Base-by-base conservation (phyloP, 768 basidiomycete genomes). In the Russula sp. region DNA sequence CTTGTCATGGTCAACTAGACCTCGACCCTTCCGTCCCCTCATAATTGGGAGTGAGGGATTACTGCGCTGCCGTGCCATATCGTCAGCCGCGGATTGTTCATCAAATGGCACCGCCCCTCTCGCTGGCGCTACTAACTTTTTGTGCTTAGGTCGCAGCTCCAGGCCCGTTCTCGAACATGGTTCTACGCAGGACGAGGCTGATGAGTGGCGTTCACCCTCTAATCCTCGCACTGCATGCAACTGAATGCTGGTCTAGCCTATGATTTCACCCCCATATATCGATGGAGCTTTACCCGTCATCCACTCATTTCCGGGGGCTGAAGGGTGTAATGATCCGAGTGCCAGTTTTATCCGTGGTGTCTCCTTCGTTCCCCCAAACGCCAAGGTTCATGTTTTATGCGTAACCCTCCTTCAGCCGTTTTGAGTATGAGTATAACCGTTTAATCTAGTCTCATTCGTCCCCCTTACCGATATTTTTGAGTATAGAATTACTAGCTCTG, bases 1-100 rank as follows among this genome's bases (percentile, higher is more conserved):
- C 34, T 36, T 22, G 14, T 48, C 20, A 32, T 20, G 34, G 32
- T 38, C 18, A 32, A 34, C 22, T 22, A 14, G 42, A 35, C 42
- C 58, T 52, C 58, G 49, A 52, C 34, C 58, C 16, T 14, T 1
- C 42, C 11, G 20, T 18, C 25, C 35, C 29, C 29, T 35, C 14
- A 16, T 51, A 32, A 35, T 10, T 42, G 32, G 34, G 10, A 14
- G 8, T 61, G 60, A 56, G 60, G 49, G 60, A 61, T 51, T 61
- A 61, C 60, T 46, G 61, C 61, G 49, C 18, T 29, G 39, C n/a
- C 8, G 39, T 25, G 45, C 45, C 18, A 20, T 22, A 42, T 51
- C 20, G 16, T 36, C 39, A 20, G 14, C 35, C 9, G 41, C 9
- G 41, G 7, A 7, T 4, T 20, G 18, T 13, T 13, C 36, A 22